These are phyloP conservation scores for Trichoderma koningii DNA, from an alignment of 2,329 filamentous ascomycete species.

Conservation along the genomic window DNA sequence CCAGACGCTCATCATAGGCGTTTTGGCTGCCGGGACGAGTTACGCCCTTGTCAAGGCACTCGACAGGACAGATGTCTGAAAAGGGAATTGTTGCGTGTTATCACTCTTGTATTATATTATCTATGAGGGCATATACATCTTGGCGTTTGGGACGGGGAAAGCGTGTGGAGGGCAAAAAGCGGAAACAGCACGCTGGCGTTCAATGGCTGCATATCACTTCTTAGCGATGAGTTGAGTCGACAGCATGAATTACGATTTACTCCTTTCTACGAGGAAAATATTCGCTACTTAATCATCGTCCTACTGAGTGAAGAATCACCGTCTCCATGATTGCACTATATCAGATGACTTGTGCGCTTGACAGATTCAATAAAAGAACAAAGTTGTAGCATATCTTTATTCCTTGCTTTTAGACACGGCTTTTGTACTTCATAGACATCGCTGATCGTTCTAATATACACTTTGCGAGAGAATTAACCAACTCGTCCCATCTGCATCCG, in stretches of 20 bases:
- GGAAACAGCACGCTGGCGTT: slow-evolving; percentile 16
- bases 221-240: background rate
- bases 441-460: slow-evolving; percentile 18
- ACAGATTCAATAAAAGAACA: too few species aligned
- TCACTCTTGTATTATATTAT: slow-evolving; percentile 4
- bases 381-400: background rate
- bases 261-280: background rate
- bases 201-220: background rate
- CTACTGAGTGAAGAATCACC: too few species aligned
- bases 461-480: background rate
- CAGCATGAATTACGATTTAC: slow-evolving; percentile 12
- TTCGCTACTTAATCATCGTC: background rate
- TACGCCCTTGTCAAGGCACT: slow-evolving; percentile 63
- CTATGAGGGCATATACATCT: background rate
- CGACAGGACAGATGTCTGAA: slow-evolving; percentile 39
- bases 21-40: slow-evolving; percentile 65
- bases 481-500: background rate
- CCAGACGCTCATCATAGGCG: slow-evolving; percentile 66
- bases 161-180: background rate
- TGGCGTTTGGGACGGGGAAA: slow-evolving; percentile 24
- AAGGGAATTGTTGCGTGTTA: background rate
- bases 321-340: too few species aligned
- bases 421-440: background rate
- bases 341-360: too few species aligned
- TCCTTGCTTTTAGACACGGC: background rate